These are phyloP conservation scores for Pisolithus tinctorius DNA, from an alignment of 768 basidiomycete species.

Conservation along the genomic window DNA sequence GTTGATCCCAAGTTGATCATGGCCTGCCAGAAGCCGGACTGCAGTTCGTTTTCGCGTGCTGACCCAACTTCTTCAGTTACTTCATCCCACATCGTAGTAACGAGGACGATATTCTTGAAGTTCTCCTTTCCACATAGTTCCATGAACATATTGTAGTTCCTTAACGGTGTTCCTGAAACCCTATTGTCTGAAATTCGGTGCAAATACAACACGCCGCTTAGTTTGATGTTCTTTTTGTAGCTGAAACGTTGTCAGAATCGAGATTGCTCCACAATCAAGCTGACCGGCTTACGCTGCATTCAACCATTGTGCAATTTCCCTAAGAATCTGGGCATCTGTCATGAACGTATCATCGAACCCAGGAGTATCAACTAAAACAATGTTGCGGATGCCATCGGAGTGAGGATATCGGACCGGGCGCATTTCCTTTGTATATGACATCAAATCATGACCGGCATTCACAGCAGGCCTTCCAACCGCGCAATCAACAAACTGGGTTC, in stretches of 20 bases:
- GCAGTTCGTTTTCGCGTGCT: constrained; percentile 24
- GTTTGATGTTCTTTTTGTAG: constrained; percentile 17
- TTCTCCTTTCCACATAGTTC: constrained; percentile 17
- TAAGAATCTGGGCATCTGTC: constrained; percentile 20
- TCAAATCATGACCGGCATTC: too few species aligned
- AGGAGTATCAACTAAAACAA: constrained; percentile 10
- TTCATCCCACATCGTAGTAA: constrained; percentile 8
- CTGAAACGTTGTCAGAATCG: constrained; percentile 7
- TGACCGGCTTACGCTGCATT: constrained; percentile 11
- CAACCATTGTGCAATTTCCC: constrained; percentile 10
- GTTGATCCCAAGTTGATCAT: constrained; percentile 23
- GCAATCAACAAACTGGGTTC: too few species aligned
- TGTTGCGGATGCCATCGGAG: constrained; percentile 2
- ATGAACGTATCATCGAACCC: constrained; percentile 20
- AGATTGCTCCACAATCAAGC: too few species aligned
- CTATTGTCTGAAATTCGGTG: constrained; percentile 13
- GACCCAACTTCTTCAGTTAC: constrained; percentile 6
- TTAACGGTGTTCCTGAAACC: constrained; percentile 22
- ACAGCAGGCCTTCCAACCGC: too few species aligned
- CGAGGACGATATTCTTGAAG: constrained; percentile 24
- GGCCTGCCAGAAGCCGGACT: constrained; percentile 21
- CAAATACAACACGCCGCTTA: constrained; percentile 29
- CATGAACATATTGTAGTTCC: constrained; percentile 26
- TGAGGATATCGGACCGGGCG: too few species aligned
- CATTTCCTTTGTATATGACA: too few species aligned